Conservation (phyloP, 2,329 filamentous ascomycete species). For the Aureobasidium sp. region DNA sequence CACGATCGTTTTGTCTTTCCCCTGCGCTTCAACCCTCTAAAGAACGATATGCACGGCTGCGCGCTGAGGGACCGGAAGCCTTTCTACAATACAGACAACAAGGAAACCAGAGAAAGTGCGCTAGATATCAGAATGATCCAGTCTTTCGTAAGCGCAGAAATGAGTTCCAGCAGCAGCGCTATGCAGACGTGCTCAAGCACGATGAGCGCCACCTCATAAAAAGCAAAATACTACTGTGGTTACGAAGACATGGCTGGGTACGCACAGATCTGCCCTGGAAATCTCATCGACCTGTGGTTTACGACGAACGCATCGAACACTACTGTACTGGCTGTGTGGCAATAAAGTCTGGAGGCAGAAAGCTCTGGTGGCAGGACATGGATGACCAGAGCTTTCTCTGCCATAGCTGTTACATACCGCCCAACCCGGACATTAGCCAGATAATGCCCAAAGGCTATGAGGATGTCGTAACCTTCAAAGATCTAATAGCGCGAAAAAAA, state of each 20-base stretch:
- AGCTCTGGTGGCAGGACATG: not conserved
- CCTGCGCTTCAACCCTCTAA: not conserved
- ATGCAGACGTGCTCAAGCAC: not conserved
- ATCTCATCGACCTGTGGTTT: not conserved
- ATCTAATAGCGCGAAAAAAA: not conserved
- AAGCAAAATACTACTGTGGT: too few species aligned
- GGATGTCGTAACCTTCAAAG: not conserved
- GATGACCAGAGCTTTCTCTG: not conserved
- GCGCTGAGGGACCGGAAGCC: too few species aligned
- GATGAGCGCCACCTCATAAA: not conserved
- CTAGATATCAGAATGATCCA: too few species aligned
- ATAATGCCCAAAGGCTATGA: not conserved
- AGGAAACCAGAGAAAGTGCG: too few species aligned
- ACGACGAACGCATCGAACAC: not conserved
- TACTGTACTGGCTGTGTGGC: not conserved
- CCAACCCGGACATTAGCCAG: not conserved
- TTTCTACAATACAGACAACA: too few species aligned
- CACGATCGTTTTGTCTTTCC: not conserved
- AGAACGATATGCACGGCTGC: not conserved
- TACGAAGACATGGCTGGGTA: not conserved
- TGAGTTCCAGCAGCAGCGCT: too few species aligned
- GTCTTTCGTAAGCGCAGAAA: too few species aligned
- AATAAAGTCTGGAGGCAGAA: not conserved
- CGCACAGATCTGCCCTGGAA: not conserved
- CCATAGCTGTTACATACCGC: not conserved